These are phyloP conservation scores for Sabuloglossum arenarium DNA, from an alignment of 495 filamentous ascomycete genomes.

Conservation along the genomic window DNA sequence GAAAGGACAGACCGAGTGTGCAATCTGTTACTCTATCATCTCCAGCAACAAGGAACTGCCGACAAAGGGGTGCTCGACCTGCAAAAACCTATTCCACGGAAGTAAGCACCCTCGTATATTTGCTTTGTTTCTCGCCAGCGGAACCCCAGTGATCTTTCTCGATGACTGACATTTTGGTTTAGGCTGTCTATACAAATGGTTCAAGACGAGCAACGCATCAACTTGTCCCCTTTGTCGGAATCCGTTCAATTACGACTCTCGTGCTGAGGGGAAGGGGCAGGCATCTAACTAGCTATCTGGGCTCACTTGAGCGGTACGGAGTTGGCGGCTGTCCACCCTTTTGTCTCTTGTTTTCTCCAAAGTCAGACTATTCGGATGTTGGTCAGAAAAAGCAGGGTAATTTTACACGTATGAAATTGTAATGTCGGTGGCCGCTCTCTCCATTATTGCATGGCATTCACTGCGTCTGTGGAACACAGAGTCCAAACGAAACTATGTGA, in stretches of 20 bases:
- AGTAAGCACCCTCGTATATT: conserved; percentile 8
- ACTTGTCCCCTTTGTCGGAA: conserved; percentile 7
- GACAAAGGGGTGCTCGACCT: conserved; percentile 77
- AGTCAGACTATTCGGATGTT: neutral
- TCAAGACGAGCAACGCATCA: conserved; percentile 3
- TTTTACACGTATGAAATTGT: neutral
- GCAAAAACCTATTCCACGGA: conserved; percentile 84
- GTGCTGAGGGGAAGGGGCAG: neutral
- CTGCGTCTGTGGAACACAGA: neutral
- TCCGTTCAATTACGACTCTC: conserved; percentile 4
- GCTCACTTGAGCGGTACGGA: neutral
- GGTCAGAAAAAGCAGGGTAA: neutral
- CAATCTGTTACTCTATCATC: conserved; percentile 92
- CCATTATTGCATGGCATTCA: neutral
- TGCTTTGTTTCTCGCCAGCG: neutral
- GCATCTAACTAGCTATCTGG: neutral
- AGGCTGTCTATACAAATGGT: conserved; percentile 6
- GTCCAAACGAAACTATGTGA: neutral
- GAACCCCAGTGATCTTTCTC: neutral
- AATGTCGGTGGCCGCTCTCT: neutral
- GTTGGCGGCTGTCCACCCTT: neutral
- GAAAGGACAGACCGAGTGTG: conserved; percentile 86
- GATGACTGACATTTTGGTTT: neutral
- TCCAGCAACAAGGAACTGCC: conserved; percentile 70
- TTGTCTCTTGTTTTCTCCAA: neutral